phyloP scores from a whole-genome alignment of 192 early-diverging fungal species.

The Coemansia sp. region DNA sequence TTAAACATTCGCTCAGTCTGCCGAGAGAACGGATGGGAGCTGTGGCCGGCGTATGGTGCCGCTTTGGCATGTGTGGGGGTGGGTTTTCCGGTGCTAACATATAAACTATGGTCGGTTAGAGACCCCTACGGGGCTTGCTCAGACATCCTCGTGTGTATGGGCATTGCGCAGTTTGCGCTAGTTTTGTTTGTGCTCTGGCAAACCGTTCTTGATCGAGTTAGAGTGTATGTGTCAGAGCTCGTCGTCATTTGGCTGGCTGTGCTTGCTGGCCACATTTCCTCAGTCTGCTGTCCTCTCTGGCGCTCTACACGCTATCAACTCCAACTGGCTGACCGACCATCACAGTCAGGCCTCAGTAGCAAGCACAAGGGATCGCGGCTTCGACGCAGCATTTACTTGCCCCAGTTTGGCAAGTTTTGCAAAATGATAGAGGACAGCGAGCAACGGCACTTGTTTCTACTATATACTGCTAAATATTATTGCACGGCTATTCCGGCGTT shows the following conservation, averaged over 20 bases:
- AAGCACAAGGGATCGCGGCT: slow-evolving; percentile 16
- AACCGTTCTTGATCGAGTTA: slow-evolving; percentile 6
- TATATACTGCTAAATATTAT: slow-evolving; percentile 21
- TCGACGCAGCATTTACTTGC: slow-evolving; percentile 25
- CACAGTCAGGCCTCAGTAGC: slow-evolving; percentile 11
- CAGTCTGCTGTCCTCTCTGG: slow-evolving; percentile 25
- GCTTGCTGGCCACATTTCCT: slow-evolving; percentile 16
- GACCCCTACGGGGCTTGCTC: slow-evolving; percentile 18
- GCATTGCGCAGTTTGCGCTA: slow-evolving; percentile 9
- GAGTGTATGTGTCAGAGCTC: slow-evolving; percentile 19
- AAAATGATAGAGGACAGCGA: slow-evolving; percentile 10
- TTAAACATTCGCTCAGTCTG: slow-evolving; percentile 6
- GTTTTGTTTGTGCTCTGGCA: slow-evolving; percentile 30
- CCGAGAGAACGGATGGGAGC: slow-evolving; percentile 18
- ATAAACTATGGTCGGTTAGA: slow-evolving; percentile 12
- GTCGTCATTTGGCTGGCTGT: slow-evolving; percentile 26
- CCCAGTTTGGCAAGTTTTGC: slow-evolving; percentile 24
- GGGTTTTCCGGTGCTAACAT: slow-evolving; percentile 15
- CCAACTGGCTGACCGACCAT: not conserved
- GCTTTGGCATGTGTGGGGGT: slow-evolving; percentile 10
- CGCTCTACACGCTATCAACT: slow-evolving; percentile 2
- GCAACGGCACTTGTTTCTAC: slow-evolving; percentile 18
- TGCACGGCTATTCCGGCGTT: slow-evolving; percentile 27
- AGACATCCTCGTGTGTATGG: slow-evolving; percentile 24
- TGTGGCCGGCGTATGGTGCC: slow-evolving; percentile 32